A percentile compares a stretch with the other conserved stretches of the same genome.
These are phyloP conservation scores for Leccinum truebloodii DNA, from an alignment of 768 basidiomycete species.

Conservation along the genomic window DNA sequence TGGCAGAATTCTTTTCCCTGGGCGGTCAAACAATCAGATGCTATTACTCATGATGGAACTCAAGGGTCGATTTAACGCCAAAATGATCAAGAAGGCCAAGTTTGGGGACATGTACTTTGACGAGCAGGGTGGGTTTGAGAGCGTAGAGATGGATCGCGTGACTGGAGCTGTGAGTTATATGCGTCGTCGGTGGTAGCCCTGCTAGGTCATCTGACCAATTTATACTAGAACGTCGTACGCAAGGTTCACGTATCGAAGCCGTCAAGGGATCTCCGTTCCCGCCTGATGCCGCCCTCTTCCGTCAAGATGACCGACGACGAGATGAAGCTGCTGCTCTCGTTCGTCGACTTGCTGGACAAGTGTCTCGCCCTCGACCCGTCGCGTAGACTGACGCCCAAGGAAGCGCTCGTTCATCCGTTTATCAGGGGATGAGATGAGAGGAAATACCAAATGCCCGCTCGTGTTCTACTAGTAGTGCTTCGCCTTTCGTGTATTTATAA, in stretches of 20 bases:
- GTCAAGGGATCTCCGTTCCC: constrained; percentile 72
- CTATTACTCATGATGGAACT: constrained; percentile 97
- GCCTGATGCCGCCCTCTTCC: constrained; percentile 78
- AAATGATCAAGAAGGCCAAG: constrained; percentile 92
- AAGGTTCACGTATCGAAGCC: constrained; percentile 86
- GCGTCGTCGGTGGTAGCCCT: constrained; percentile 6
- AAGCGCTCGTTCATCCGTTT: constrained; percentile 87
- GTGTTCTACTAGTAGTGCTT: constrained; percentile 14
- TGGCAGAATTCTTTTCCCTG: constrained; percentile 96
- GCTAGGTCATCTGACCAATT: constrained; percentile 21
- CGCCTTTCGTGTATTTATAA: constrained; percentile 28
- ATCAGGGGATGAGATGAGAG: constrained; percentile 54
- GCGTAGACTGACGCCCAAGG: constrained; percentile 85
- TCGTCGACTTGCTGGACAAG: constrained; percentile 90
- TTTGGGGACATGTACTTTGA: constrained; percentile 95
- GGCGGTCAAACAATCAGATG: constrained; percentile 98
- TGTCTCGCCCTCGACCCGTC: constrained; percentile 86
- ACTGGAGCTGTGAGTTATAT: constrained; percentile 71
- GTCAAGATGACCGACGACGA: constrained; percentile 89
- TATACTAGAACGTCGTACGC: constrained; percentile 70
- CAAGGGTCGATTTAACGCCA: constrained; percentile 89
- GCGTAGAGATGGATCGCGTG: constrained; percentile 79
- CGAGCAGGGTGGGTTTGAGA: constrained; percentile 84
- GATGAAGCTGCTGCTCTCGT: constrained; percentile 70
- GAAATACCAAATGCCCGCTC: constrained; percentile 12